Evolutionary conservation across 202 grass and related monocot species (phyloP), one percentile per base, ranked within the genome.

Genomic region (Zizania palustris): DNA sequence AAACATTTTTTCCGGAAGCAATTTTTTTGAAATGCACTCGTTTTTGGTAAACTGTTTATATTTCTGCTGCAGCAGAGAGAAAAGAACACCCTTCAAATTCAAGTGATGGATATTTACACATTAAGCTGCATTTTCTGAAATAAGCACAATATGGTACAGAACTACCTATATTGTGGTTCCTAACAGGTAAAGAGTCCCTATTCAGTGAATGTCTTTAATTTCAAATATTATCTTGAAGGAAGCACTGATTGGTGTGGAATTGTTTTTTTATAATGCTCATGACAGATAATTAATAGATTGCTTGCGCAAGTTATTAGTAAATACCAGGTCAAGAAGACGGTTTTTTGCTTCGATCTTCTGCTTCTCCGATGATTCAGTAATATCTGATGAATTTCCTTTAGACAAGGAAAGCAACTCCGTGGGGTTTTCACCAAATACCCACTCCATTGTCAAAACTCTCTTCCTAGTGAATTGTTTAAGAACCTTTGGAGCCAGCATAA

Each of bases 361-460:
- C 59, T 71, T 93, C 74, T 97, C 85, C 71, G 74, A 79, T 16
- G 67, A 45, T 19, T 50, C 53, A 72, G 63, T 71, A 73, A 50
- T 57, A 34, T 69, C 50, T 53, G 67, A 41, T 41, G 51, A 80
- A 75, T 79, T 61, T 56, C 79, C 88, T 91, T 75, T 90, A 84
- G 94, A 83, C 46, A 90, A 74, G 43, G 86, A 85, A 82, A 97
- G 83, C 73, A 97, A 84, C 1, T 94, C 85, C 45, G 66, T 97
- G 36, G 95, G 95, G 45, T 77, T 97, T 85, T 94, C 87, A 84
- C 91, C 95, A 16, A 74, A 21, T 60, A 97, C 68, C 95, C 95
- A 97, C 71, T 97, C 89, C 91, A 92, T 92, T 60, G 88, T 97
- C 57, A 97, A 86, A 87, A 97, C 91, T 83, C 87, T 94, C 74